Evolutionary conservation across 192 early-diverging fungal species (phyloP).

Genomic region (Diversispora eburnea): DNA sequence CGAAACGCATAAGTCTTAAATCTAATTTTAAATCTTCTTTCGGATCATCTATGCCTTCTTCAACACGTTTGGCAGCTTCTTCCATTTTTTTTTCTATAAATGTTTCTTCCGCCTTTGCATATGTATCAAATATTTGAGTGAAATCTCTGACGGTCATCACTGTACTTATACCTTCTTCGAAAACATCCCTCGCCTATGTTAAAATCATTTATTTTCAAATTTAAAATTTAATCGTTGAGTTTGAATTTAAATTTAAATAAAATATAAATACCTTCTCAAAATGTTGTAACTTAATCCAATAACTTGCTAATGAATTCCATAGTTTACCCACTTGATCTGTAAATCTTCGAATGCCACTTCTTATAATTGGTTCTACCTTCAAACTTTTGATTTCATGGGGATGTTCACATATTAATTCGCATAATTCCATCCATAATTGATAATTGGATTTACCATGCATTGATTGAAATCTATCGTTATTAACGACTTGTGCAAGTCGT

Average conservation of each 20-base stretch:
- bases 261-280: slow-evolving; percentile 56
- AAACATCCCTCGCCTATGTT: slow-evolving; percentile 82
- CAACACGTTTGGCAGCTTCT: slow-evolving; percentile 52
- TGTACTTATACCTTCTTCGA: slow-evolving; percentile 79
- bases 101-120: slow-evolving; percentile 86
- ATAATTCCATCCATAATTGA: slow-evolving; percentile 83
- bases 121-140: slow-evolving; percentile 93
- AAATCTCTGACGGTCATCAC: slow-evolving; percentile 90
- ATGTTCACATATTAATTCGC: slow-evolving; percentile 73
- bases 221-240: not conserved
- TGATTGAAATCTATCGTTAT: slow-evolving; percentile 66
- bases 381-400: slow-evolving; percentile 64
- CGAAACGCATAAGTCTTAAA: slow-evolving; percentile 80
- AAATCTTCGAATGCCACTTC: slow-evolving; percentile 78
- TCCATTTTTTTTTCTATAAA: slow-evolving; percentile 75
- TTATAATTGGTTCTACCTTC: slow-evolving; percentile 76
- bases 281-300: slow-evolving; percentile 69
- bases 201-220: not conserved
- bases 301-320: slow-evolving; percentile 82
- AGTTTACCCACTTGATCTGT: slow-evolving; percentile 84
- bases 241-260: slow-evolving; percentile 21
- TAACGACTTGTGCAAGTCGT: slow-evolving; percentile 67
- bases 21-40: slow-evolving; percentile 70
- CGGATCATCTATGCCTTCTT: slow-evolving; percentile 40
- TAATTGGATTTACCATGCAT: slow-evolving; percentile 63